phyloP scores from a whole-genome alignment of 78 protist genomes.

The Chrysochromulina tobinii region DNA sequence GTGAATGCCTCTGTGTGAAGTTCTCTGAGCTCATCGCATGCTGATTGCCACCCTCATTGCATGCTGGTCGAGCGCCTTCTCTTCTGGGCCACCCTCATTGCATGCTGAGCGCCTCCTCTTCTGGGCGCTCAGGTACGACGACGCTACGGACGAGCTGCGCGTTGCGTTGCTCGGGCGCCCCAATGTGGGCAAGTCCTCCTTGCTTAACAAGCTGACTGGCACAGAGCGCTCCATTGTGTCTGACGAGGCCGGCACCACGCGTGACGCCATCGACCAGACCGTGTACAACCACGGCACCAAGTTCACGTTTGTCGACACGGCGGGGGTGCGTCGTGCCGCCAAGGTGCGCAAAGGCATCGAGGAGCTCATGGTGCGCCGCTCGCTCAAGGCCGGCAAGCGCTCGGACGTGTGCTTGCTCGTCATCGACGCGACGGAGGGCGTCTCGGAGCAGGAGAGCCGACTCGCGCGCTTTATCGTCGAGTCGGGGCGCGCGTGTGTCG shows the following conservation, averaged over 20 bases:
- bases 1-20: no score
- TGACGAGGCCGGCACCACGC: slow-evolving; percentile 67
- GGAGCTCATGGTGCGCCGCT: slow-evolving; percentile 36
- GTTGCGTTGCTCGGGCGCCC: slow-evolving; percentile 76
- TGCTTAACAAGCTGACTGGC: slow-evolving; percentile 58
- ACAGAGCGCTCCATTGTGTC: slow-evolving; percentile 1
- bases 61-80: no score
- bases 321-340: slow-evolving; percentile 67
- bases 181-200: slow-evolving; percentile 74
- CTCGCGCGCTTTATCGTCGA: slow-evolving; percentile 12
- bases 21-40: no score
- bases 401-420: slow-evolving; percentile 60
- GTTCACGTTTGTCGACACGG: slow-evolving; percentile 66
- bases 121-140: no score
- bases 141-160: background rate
- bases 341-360: slow-evolving; percentile 13
- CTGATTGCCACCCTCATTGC: no score
- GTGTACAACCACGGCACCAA: slow-evolving; percentile 44
- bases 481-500: slow-evolving; percentile 39
- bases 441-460: slow-evolving; percentile 1
- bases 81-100: no score
- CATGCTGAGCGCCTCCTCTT: no score
- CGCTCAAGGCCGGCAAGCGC: slow-evolving; percentile 64
- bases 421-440: slow-evolving; percentile 66
- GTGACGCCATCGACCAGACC: slow-evolving; percentile 64